phyloP scores from a whole-genome alignment of 2,329 filamentous ascomycete species.

The Hawksworthiomyces lignivorus region DNA sequence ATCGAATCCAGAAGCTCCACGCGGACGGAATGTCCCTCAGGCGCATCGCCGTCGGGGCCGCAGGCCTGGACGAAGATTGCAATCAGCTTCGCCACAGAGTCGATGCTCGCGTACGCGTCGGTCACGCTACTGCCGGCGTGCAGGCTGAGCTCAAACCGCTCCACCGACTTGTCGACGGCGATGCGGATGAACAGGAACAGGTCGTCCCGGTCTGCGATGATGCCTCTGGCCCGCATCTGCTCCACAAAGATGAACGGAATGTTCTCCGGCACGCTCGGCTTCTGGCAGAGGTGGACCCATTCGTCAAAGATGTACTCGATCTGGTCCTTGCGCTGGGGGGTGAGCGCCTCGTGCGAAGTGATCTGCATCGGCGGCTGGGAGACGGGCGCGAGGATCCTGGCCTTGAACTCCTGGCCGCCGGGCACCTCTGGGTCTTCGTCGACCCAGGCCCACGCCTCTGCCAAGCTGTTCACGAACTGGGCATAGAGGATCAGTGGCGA shows the following conservation, averaged over 20 bases:
- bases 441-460: constrained; percentile 76
- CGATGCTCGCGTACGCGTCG: constrained; percentile 56
- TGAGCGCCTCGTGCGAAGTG: constrained; percentile 41
- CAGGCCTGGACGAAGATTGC: constrained; percentile 68
- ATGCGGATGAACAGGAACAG: constrained; percentile 72
- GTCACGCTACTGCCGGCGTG: constrained; percentile 51
- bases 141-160: constrained; percentile 65
- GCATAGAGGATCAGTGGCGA: constrained; percentile 71
- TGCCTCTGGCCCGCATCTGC: constrained; percentile 67
- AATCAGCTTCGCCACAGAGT: constrained; percentile 77
- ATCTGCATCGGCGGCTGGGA: constrained; percentile 33
- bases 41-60: constrained; percentile 43
- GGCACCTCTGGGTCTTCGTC: constrained; percentile 59
- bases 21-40: constrained; percentile 45
- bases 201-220: constrained; percentile 69
- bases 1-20: constrained; percentile 69
- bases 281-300: constrained; percentile 78
- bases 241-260: constrained; percentile 69
- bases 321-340: constrained; percentile 63
- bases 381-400: constrained; percentile 42
- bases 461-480: constrained; percentile 77
- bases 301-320: constrained; percentile 94
- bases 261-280: constrained; percentile 67
- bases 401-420: constrained; percentile 63
- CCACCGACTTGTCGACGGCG: constrained; percentile 72